A percentile compares a stretch with the other conserved stretches of the same genome.
Conservation (phyloP, 2,329 filamentous ascomycete species). For the Fusarium dlaminii region DNA sequence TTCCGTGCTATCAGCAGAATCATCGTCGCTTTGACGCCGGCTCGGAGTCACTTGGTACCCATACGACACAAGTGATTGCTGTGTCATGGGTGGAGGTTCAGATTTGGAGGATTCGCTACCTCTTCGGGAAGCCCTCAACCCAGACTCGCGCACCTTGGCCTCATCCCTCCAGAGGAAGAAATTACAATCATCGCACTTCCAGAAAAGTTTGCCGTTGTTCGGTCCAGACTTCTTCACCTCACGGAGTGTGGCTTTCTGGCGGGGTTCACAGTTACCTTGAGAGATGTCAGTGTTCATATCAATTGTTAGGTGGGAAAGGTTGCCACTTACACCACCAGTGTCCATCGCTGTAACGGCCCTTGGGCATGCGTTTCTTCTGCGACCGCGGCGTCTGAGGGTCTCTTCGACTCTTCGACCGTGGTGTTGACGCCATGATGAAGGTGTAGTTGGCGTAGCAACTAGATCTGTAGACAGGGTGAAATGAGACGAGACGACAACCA, state of each 20-base stretch:
- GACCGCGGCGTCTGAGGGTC: slow-evolving; percentile 39
- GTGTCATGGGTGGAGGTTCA: slow-evolving; percentile 44
- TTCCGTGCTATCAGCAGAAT: slow-evolving; percentile 11
- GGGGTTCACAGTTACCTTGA: slow-evolving; percentile 56
- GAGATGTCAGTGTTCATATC: not conserved
- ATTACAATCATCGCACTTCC: slow-evolving; percentile 53
- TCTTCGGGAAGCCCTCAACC: slow-evolving; percentile 17
- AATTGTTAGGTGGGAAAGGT: not conserved
- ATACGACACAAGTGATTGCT: slow-evolving; percentile 43
- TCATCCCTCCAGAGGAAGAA: slow-evolving; percentile 59
- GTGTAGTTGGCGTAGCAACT: slow-evolving; percentile 1
- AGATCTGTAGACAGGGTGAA: not conserved
- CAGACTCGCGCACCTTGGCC: slow-evolving; percentile 46
- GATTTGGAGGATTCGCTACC: slow-evolving; percentile 25
- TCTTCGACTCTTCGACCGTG: slow-evolving; percentile 13
- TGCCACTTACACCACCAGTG: slow-evolving; percentile 51
- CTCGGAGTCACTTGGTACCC: slow-evolving; percentile 42
- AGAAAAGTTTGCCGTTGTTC: slow-evolving; percentile 56
- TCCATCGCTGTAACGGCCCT: slow-evolving; percentile 47
- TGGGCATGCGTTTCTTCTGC: slow-evolving; percentile 44
- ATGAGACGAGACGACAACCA: not conserved
- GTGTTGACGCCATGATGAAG: slow-evolving; percentile 26
- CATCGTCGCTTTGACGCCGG: slow-evolving; percentile 21
- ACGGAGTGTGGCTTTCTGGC: slow-evolving; percentile 47
- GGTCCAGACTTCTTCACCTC: slow-evolving; percentile 50